Conservation (phyloP, 2,329 filamentous ascomycete genomes). For the Hypoxylon sp. region DNA sequence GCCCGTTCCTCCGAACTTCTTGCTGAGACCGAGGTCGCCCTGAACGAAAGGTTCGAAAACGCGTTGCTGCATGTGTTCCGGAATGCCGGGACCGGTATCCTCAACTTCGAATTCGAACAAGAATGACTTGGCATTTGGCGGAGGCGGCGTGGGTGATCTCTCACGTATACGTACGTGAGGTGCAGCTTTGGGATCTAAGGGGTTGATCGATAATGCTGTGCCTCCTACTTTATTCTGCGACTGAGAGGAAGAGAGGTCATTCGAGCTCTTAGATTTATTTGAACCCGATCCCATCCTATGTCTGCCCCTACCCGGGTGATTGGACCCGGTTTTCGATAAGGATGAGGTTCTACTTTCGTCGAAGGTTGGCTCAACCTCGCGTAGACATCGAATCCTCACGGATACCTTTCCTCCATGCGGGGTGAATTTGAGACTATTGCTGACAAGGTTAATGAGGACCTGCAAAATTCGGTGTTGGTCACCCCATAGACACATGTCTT, state of each 20-base stretch:
- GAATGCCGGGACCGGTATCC: slow-evolving; percentile 90
- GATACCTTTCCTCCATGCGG: slow-evolving; percentile 80
- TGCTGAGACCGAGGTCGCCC: slow-evolving; percentile 89
- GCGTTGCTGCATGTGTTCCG: slow-evolving; percentile 80
- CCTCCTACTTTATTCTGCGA: slow-evolving; percentile 59
- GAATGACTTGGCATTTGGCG: slow-evolving; percentile 74
- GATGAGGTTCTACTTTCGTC: slow-evolving; percentile 68
- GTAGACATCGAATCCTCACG: slow-evolving; percentile 80
- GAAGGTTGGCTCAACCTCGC: slow-evolving; percentile 66
- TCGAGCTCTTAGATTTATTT: slow-evolving; percentile 66
- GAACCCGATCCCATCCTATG: slow-evolving; percentile 65
- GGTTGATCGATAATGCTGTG: slow-evolving; percentile 74
- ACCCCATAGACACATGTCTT: slow-evolving; percentile 92
- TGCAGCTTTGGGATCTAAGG: slow-evolving; percentile 68
- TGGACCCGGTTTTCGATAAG: slow-evolving; percentile 63
- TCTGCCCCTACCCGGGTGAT: slow-evolving; percentile 59
- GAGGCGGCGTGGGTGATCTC: slow-evolving; percentile 72
- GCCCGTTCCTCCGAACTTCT: slow-evolving; percentile 91
- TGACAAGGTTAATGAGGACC: slow-evolving; percentile 93
- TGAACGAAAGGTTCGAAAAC: slow-evolving; percentile 97
- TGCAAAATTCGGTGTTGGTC: slow-evolving; percentile 92
- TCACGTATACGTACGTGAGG: slow-evolving; percentile 66
- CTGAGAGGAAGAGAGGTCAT: slow-evolving; percentile 53
- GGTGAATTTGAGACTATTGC: slow-evolving; percentile 95
- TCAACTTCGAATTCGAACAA: slow-evolving; percentile 90